Evolutionary conservation across 768 basidiomycete genomes (phyloP).

Genomic region (Clavaria fumosa): DNA sequence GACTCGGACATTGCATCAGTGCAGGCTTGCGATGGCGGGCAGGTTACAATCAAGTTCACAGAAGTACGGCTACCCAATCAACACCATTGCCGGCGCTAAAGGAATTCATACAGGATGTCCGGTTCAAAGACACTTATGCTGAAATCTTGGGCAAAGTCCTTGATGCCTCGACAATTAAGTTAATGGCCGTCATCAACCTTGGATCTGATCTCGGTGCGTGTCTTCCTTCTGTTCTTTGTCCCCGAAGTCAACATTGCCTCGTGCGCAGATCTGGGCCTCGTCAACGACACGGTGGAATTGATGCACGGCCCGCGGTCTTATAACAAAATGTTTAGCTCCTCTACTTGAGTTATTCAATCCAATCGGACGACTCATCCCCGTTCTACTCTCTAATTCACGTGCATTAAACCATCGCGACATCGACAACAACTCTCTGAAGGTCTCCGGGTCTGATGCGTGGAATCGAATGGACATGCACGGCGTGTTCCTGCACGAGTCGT

Average conservation of each 20-base stretch:
- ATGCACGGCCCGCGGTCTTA: constrained; percentile 43
- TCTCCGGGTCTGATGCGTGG: no score
- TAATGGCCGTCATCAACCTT: constrained; percentile 37
- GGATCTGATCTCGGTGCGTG: constrained; percentile 47
- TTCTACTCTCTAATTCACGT: no score
- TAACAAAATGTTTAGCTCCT: constrained; percentile 30
- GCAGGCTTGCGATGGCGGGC: constrained; percentile 49
- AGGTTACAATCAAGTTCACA: constrained; percentile 33
- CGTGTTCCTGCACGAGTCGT: no score
- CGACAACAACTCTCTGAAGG: no score
- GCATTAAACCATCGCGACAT: no score
- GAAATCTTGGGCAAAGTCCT: constrained; percentile 54
- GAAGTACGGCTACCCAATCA: no score
- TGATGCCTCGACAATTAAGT: constrained; percentile 40
- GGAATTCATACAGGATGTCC: no score
- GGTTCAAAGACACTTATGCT: no score
- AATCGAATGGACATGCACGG: no score
- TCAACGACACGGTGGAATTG: constrained; percentile 45
- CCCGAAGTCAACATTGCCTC: neutral
- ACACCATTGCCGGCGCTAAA: no score
- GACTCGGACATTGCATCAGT: constrained; percentile 39
- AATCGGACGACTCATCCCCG: no score
- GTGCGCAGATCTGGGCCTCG: constrained; percentile 37
- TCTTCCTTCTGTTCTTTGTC: neutral
- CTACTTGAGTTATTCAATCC: no score